Evolutionary conservation across 805 yeast genomes (phyloP).

Genomic region (Ogataea nakhonphanomensis): DNA sequence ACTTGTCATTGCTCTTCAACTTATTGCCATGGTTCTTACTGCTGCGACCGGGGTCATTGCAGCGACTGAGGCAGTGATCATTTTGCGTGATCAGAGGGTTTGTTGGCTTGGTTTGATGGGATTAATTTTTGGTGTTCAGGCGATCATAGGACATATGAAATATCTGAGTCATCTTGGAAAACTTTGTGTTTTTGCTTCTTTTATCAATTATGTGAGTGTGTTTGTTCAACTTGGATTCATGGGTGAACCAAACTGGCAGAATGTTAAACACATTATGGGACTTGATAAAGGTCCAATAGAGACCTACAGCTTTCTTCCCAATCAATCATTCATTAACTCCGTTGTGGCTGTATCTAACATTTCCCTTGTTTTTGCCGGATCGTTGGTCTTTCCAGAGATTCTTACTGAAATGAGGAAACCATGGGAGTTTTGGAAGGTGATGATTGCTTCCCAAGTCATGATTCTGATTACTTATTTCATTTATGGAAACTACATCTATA

Average conservation of each 20-base stretch:
- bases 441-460: constrained; percentile 39
- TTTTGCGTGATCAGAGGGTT: constrained; percentile 32
- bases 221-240: constrained; percentile 18
- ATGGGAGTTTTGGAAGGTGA: constrained; percentile 46
- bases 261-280: constrained; percentile 18
- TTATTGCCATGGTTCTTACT: constrained; percentile 39
- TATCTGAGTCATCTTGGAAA: constrained; percentile 36
- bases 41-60: constrained; percentile 39
- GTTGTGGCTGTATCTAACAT: constrained; percentile 41
- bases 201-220: constrained; percentile 17
- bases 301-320: constrained; percentile 16
- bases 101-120: constrained; percentile 40
- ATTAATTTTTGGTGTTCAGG: constrained; percentile 40
- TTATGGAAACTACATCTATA: constrained; percentile 42
- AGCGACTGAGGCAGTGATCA: constrained; percentile 40
- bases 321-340: constrained; percentile 26
- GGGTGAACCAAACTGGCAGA: constrained; percentile 23
- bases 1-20: constrained; percentile 35
- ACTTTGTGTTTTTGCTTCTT: constrained; percentile 17
- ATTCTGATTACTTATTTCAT: constrained; percentile 39
- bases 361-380: constrained; percentile 50
- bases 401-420: constrained; percentile 49
- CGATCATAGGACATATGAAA: constrained; percentile 40
- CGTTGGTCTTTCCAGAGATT: constrained; percentile 46
- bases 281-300: constrained; percentile 21